Evolutionary conservation across 1,284 basidiomycete genomes (phyloP).

Genomic region (Vanrija sp.): DNA sequence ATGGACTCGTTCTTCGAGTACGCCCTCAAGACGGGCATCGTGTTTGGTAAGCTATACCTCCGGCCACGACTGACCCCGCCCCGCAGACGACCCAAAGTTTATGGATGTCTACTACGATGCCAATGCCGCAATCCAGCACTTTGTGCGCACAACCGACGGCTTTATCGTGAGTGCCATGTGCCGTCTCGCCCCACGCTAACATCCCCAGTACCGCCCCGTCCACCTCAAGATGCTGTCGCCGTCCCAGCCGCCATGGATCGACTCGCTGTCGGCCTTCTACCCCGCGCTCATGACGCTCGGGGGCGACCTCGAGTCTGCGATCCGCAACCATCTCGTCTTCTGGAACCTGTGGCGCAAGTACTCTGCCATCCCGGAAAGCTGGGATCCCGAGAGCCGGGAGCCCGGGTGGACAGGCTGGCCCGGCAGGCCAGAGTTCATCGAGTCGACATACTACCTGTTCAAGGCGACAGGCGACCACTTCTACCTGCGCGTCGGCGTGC

Average conservation of each 20-base stretch:
- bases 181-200: not conserved
- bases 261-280: slow-evolving; percentile 53
- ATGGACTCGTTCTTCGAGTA: slow-evolving; percentile 94
- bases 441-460: slow-evolving; percentile 85
- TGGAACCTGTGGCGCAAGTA: slow-evolving; percentile 85
- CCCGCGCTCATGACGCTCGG: slow-evolving; percentile 68
- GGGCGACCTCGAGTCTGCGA: slow-evolving; percentile 83
- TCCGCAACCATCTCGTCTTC: slow-evolving; percentile 77
- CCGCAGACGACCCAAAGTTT: slow-evolving; percentile 74
- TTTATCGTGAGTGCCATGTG: slow-evolving; percentile 64
- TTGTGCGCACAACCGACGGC: slow-evolving; percentile 73
- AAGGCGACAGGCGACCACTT: slow-evolving; percentile 86
- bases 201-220: slow-evolving; percentile 34
- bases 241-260: slow-evolving; percentile 31
- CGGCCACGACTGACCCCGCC: slow-evolving; percentile 11
- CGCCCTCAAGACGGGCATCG: slow-evolving; percentile 62
- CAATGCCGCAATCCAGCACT: slow-evolving; percentile 82
- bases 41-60: no score
- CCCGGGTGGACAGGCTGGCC: slow-evolving; percentile 80
- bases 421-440: slow-evolving; percentile 80
- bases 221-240: slow-evolving; percentile 31
- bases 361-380: slow-evolving; percentile 83
- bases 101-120: slow-evolving; percentile 83
- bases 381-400: slow-evolving; percentile 67
- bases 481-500: slow-evolving; percentile 84